Evolutionary conservation across 2,329 filamentous ascomycete species (phyloP).

Genomic region (Elsinoe arachidis): DNA sequence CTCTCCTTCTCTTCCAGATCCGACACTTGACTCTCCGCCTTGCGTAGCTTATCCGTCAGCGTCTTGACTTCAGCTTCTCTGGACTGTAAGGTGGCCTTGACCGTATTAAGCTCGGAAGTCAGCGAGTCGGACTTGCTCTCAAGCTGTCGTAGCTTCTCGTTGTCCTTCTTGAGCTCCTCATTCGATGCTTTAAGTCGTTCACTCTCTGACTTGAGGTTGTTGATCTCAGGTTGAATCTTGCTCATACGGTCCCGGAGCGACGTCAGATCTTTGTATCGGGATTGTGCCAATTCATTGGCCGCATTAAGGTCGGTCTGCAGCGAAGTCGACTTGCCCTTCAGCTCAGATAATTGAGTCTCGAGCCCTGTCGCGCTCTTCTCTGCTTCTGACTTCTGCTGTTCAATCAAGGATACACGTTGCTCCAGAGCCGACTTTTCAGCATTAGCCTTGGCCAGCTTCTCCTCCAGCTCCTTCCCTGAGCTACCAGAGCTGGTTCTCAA

Average conservation of each 20-base stretch:
- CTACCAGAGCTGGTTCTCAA: conserved; percentile 14
- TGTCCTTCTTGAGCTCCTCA: conserved; percentile 60
- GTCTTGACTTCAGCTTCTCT: conserved; percentile 70
- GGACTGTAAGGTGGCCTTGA: conserved; percentile 62
- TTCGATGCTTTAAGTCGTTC: conserved; percentile 63
- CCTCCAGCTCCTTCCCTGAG: conserved; percentile 53
- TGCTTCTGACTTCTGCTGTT: conserved; percentile 57
- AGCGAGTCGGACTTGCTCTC: conserved; percentile 79
- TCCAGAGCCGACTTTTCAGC: conserved; percentile 53
- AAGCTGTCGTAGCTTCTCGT: conserved; percentile 59
- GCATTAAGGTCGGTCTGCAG: conserved; percentile 78
- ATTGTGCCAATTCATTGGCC: conserved; percentile 76
- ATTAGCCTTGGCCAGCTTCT: conserved; percentile 37
- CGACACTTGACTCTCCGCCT: conserved; percentile 62
- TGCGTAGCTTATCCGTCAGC: conserved; percentile 67
- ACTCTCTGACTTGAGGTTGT: conserved; percentile 67
- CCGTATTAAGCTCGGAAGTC: conserved; percentile 59
- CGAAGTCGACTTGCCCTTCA: conserved; percentile 60
- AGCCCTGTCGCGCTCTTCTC: conserved; percentile 49
- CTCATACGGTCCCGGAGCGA: conserved; percentile 71
- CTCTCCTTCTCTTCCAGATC: conserved; percentile 73
- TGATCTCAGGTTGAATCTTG: conserved; percentile 79
- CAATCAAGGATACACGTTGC: conserved; percentile 56
- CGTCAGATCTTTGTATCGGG: conserved; percentile 77
- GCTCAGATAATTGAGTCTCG: conserved; percentile 57